These are phyloP conservation scores for Wickerhamiella vanderwaltii DNA, from an alignment of 805 yeast species.

Conservation along the genomic window DNA sequence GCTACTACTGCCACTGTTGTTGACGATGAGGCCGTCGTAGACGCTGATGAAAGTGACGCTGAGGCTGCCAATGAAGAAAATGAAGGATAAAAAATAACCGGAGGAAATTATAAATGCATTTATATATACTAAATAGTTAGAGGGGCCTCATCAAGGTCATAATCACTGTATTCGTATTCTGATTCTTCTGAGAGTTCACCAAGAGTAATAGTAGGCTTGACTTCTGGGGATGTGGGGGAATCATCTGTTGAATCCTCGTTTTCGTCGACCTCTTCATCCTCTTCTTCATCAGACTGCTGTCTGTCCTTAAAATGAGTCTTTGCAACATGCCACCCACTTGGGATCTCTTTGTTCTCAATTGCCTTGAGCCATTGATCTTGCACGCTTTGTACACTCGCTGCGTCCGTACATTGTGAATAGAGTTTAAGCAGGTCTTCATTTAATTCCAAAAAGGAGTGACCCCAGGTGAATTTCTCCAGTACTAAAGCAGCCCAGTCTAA, in stretches of 20 bases:
- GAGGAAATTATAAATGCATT: too few relatives aligned
- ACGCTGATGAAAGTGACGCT: slow-evolving; percentile 16
- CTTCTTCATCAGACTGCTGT: slow-evolving; percentile 30
- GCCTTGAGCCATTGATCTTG: slow-evolving; percentile 63
- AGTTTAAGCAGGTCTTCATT: slow-evolving; percentile 65
- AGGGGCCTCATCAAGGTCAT: slow-evolving; percentile 14
- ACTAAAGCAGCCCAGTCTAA: slow-evolving; percentile 76
- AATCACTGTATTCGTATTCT: slow-evolving; percentile 10
- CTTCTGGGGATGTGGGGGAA: not conserved
- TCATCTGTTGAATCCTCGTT: slow-evolving; percentile 5
- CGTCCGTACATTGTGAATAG: slow-evolving; percentile 71
- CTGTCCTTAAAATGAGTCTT: slow-evolving; percentile 34
- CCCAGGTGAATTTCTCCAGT: slow-evolving; percentile 81
- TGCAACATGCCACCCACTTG: slow-evolving; percentile 11
- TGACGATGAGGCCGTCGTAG: not conserved
- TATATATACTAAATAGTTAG: slow-evolving; percentile 6
- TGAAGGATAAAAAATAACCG: slow-evolving; percentile 20
- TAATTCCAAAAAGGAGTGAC: slow-evolving; percentile 70
- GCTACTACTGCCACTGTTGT: slow-evolving; percentile 17
- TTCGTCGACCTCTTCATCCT: slow-evolving; percentile 27
- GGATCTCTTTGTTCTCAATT: slow-evolving; percentile 47
- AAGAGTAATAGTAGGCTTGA: slow-evolving; percentile 6
- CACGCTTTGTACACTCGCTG: slow-evolving; percentile 56
- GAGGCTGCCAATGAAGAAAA: slow-evolving; percentile 28
- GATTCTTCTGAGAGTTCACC: slow-evolving; percentile 12